Percentiles rank a stretch among this genome's conserved stretches.
These are phyloP conservation scores for Pseudogymnoascus sp. DNA, from an alignment of 2,329 filamentous ascomycete genomes.

Conservation along the genomic window DNA sequence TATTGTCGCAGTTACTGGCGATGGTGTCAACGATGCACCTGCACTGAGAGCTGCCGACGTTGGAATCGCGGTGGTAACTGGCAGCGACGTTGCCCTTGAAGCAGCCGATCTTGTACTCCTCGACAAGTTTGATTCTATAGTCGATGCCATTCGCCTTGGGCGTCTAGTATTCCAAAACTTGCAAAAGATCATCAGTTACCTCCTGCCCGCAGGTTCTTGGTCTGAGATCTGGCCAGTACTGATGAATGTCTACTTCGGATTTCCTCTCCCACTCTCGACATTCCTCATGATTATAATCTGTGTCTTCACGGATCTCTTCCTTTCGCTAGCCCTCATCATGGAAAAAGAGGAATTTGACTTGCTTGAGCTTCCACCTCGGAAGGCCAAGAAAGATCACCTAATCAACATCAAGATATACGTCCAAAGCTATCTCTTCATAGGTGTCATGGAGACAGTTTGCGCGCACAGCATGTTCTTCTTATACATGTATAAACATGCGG, in stretches of 20 bases:
- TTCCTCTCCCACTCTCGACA: conserved; percentile 40
- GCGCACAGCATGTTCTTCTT: conserved; percentile 47
- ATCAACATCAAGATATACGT: conserved; percentile 43
- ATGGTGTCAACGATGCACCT: conserved; percentile 42
- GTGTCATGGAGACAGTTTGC: conserved; percentile 40
- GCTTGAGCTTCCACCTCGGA: conserved; percentile 40
- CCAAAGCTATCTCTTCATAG: conserved; percentile 44
- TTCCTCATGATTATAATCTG: conserved; percentile 53
- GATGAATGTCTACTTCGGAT: conserved; percentile 46
- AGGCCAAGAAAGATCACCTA: conserved; percentile 39
- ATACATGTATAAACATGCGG: conserved; percentile 40
- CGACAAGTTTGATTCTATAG: conserved; percentile 62
- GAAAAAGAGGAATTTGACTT: conserved; percentile 46
- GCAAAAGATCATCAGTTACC: conserved; percentile 56
- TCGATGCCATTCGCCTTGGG: conserved; percentile 64
- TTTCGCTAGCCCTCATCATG: conserved; percentile 43
- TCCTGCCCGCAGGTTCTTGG: conserved; percentile 44
- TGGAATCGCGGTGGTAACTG: conserved; percentile 49
- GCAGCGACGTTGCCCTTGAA: conserved; percentile 53
- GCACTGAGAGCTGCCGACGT: conserved; percentile 50
- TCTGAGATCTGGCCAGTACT: conserved; percentile 50
- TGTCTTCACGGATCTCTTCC: conserved; percentile 46
- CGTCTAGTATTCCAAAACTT: conserved; percentile 73
- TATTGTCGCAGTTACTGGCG: conserved; percentile 39
- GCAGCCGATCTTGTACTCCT: conserved; percentile 54